phyloP scores from a whole-genome alignment of 352 stramenopile species.

The Albugo candida region DNA sequence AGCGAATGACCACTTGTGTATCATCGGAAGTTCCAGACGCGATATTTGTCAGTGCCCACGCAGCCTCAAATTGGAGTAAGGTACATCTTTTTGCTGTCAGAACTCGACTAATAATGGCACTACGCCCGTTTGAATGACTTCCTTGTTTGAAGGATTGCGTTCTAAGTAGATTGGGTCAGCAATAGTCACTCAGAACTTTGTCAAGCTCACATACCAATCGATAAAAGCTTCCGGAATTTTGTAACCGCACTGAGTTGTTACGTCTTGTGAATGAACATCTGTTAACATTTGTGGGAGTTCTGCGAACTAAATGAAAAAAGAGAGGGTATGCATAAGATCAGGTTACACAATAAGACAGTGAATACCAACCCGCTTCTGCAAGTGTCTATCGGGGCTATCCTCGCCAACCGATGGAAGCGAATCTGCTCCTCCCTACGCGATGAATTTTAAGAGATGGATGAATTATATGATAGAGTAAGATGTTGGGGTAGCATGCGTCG shows the following conservation, averaged over 20 bases:
- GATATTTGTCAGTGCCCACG: conserved; percentile 99
- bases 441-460: background rate
- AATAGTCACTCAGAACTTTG: background rate
- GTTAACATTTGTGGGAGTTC: conserved; percentile 89
- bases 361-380: background rate
- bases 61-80: conserved; percentile 94
- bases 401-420: background rate
- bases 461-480: background rate
- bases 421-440: background rate
- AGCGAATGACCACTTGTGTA: conserved; percentile 94
- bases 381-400: background rate
- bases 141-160: conserved; percentile 96
- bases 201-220: conserved; percentile 64
- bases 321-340: background rate
- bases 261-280: conserved; percentile 84
- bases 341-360: background rate
- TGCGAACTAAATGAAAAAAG: conserved; percentile 49
- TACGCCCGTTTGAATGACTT: conserved; percentile 96
- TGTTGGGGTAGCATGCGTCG: conserved; percentile 26
- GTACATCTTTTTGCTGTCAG: conserved; percentile 88
- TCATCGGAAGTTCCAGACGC: conserved; percentile 94
- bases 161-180: conserved; percentile 45
- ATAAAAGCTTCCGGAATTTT: conserved; percentile 96
- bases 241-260: conserved; percentile 88
- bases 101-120: conserved; percentile 98